Conservation (phyloP, 345 rosid genomes). For the Moringa oleifera region DNA sequence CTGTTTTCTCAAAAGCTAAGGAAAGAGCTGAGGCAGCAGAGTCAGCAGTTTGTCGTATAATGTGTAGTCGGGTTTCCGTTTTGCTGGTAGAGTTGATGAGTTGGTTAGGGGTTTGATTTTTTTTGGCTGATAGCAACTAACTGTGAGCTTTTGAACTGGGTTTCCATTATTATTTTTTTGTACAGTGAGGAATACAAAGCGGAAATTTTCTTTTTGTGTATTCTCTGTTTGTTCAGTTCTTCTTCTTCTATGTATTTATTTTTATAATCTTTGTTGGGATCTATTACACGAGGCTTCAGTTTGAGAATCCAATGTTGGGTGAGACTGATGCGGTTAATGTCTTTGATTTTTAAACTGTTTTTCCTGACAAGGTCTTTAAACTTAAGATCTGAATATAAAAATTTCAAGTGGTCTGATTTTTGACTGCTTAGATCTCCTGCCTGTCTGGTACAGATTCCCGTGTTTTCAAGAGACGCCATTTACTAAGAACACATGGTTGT, state of each 20-base stretch:
- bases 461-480: too few species aligned
- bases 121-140: slow-evolving; percentile 15
- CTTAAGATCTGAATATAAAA: too few species aligned
- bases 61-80: slow-evolving; percentile 29
- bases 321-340: too few species aligned
- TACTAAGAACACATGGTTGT: too few species aligned
- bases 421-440: too few species aligned
- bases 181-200: slow-evolving; percentile 9
- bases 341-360: too few species aligned
- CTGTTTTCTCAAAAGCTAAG: slow-evolving; percentile 70
- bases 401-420: too few species aligned
- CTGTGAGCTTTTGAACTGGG: slow-evolving; percentile 43
- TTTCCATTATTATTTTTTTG: slow-evolving; percentile 8
- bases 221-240: too few species aligned
- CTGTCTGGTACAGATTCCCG: too few species aligned
- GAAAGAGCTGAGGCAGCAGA: slow-evolving; percentile 57
- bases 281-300: too few species aligned
- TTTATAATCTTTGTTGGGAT: background rate
- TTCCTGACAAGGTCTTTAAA: too few species aligned
- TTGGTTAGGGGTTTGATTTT: slow-evolving; percentile 22
- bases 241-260: background rate
- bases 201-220: background rate
- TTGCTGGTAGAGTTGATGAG: slow-evolving; percentile 7
- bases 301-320: too few species aligned
- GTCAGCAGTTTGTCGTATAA: slow-evolving; percentile 39